Percentiles rank a stretch among this genome's conserved stretches.
phyloP scores from a whole-genome alignment of 805 yeast genomes.

The Soucietia sequanensis region DNA sequence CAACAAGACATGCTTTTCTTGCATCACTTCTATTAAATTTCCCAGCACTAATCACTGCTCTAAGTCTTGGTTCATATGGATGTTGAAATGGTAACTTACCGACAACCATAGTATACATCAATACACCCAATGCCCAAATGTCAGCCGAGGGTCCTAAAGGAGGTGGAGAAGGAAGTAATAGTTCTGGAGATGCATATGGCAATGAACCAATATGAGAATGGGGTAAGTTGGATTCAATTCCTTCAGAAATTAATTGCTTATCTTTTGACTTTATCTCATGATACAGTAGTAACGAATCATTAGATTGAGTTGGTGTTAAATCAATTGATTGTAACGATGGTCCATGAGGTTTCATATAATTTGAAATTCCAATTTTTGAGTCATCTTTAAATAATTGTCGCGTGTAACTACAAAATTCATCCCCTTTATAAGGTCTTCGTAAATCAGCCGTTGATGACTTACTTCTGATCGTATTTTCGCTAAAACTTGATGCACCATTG shows the following conservation, averaged over 20 bases:
- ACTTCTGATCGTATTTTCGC: no score
- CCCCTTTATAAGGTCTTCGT: slow-evolving; percentile 36
- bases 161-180: slow-evolving; percentile 61
- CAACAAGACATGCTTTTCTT: slow-evolving; percentile 35
- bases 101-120: slow-evolving; percentile 67
- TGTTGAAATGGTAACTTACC: slow-evolving; percentile 84
- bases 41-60: slow-evolving; percentile 69
- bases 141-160: slow-evolving; percentile 70
- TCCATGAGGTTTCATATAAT: slow-evolving; percentile 26
- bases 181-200: slow-evolving; percentile 91
- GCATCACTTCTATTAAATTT: slow-evolving; percentile 52
- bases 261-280: slow-evolving; percentile 4
- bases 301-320: slow-evolving; percentile 26
- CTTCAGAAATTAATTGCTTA: slow-evolving; percentile 5
- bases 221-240: slow-evolving; percentile 45
- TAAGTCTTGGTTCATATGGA: slow-evolving; percentile 74
- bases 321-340: slow-evolving; percentile 32
- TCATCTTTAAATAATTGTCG: slow-evolving; percentile 27
- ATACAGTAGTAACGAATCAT: slow-evolving; percentile 3
- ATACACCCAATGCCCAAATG: slow-evolving; percentile 88
- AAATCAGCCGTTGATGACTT: slow-evolving; percentile 31
- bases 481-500: slow-evolving; percentile 15
- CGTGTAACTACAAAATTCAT: slow-evolving; percentile 22
- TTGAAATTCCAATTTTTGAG: slow-evolving; percentile 30
- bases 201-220: slow-evolving; percentile 81